Evolutionary conservation across 2,329 filamentous ascomycete species (phyloP), one percentile per base, ranked within the genome.

Genomic region (Aureobasidium pullulans): DNA sequence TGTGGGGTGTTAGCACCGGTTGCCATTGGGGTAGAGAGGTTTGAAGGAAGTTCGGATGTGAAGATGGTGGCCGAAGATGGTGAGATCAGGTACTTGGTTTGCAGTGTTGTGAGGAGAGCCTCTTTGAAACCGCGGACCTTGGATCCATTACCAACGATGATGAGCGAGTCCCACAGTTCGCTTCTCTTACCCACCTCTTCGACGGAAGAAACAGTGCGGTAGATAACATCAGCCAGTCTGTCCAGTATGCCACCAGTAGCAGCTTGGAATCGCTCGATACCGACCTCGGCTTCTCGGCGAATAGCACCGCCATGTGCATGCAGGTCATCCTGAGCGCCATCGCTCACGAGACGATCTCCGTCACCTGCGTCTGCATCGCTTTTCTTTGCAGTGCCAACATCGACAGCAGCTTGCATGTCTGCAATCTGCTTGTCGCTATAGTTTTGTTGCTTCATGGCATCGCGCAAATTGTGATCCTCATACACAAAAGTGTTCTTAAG

Each of bases 51-150:
- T 73, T 99, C 94, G 23, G 91, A 96, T 37, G 92, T 96, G 79
- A 97, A 97, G 68, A 97, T 97, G 43, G 92, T 96, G 53, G 90
- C 91, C 1, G 90, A 93, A 31, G 88, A 92, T 0, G 94, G 94
- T 1, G 92, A 96, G 65, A 99, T 86, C 57, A 96, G 82, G 72
- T 96, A 94, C 64, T 92, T 91, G 50, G 86, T 82, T 39, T 83
- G 83, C 37, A 99, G 82, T 0, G 86, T 91, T 66, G 88, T 82
- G 39, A 97, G 72, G 49, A 99, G 85, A 65, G 93, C 90, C 67
- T 96, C 91, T 65, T 89, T 92, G 72, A 99, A 93, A 5, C 94
- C 84, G 75, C 81, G 79, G 52, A 87, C 76, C 67, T 78, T 83
- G 61, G 82, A 85, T 60, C 94, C 94, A 68, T 96, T 96, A 66